Base-by-base conservation (phyloP, 1,284 basidiomycete species). In the Ganoderma leucocontextum region DNA sequence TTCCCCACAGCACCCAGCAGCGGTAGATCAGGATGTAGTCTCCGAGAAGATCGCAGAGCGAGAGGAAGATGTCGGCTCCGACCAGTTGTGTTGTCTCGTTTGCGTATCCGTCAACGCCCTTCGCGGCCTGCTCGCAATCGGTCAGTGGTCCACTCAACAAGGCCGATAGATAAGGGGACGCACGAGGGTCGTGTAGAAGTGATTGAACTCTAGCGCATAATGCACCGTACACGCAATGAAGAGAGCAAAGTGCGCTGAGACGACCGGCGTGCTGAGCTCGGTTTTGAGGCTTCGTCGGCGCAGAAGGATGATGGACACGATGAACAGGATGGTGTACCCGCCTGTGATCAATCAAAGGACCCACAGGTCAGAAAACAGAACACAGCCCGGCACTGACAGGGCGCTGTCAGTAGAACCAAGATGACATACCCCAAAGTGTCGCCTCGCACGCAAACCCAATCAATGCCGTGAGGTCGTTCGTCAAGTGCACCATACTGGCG, bases 21-120 rank as follows among this genome's bases (percentile, higher is more conserved):
- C 82, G 82, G 58, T 81, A 84, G 22, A 84, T 68, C 57, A 83
- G 78, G 39, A 79, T 67, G 57, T 78, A 49, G 66, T 84, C 80
- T 5, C 80, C 81, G 15, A 83, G 44, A 47, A 83, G 75, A 72
- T 82, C 82, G 1, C 77, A 78, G 36, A 82, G 65, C 1, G 81
- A 82, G 61, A 83, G 74, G 44, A 82, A 63, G 22, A 78, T 65
- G 72, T 81, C 80, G 1, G 75, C 80, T 2, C 67, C 80, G 0
- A 74, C 49, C 44, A 82, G 75, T n/a, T 39, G 42, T 15, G 52
- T 68, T 0, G 79, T 82, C 70, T 82, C 80, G 44, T 73, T 68
- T 2, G 81, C 71, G 68, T 70, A 82, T 13, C 64, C 62, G 17
- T 58, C 57, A 9, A 70, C 66, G 6, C 69, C 71, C 2, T n/a